Evolutionary conservation across 495 filamentous ascomycete species (phyloP).

Genomic region (Neurospora discreta): DNA sequence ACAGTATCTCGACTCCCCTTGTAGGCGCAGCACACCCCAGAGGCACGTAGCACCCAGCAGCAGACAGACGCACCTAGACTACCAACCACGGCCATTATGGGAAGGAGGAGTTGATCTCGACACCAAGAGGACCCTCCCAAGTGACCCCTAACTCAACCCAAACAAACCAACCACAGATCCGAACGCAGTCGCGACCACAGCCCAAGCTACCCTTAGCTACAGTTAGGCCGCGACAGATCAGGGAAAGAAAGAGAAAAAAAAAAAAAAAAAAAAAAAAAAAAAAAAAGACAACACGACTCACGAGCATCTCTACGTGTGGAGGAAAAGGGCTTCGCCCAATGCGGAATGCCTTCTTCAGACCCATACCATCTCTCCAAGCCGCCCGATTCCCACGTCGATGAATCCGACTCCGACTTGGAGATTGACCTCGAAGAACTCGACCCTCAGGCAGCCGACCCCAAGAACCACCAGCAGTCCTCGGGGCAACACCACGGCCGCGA

Average conservation of each 20-base stretch:
- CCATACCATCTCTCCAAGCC: conserved; percentile 37
- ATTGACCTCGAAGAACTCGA: conserved; percentile 65
- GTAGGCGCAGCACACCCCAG: background rate
- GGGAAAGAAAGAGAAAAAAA: no score
- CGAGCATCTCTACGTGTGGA: background rate
- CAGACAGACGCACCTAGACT: background rate
- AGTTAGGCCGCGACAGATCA: background rate
- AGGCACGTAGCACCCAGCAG: background rate
- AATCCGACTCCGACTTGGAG: conserved; percentile 58
- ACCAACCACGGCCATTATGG: background rate
- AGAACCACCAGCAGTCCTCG: conserved; percentile 8
- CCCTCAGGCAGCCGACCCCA: conserved; percentile 29
- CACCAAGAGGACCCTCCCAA: background rate
- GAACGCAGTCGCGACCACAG: background rate
- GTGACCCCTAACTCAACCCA: background rate
- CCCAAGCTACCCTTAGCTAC: background rate
- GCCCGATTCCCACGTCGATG: conserved; percentile 41
- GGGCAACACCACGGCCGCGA: conserved; percentile 28
- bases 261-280: no score
- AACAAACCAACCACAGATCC: background rate
- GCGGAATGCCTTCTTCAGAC: conserved; percentile 43
- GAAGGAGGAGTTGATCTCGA: background rate
- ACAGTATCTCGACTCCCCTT: background rate
- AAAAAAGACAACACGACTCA: background rate
- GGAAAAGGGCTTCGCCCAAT: conserved; percentile 19